Evolutionary conservation across 768 basidiomycete genomes (phyloP).

Genomic region (Boletus rufocinnamomeus): DNA sequence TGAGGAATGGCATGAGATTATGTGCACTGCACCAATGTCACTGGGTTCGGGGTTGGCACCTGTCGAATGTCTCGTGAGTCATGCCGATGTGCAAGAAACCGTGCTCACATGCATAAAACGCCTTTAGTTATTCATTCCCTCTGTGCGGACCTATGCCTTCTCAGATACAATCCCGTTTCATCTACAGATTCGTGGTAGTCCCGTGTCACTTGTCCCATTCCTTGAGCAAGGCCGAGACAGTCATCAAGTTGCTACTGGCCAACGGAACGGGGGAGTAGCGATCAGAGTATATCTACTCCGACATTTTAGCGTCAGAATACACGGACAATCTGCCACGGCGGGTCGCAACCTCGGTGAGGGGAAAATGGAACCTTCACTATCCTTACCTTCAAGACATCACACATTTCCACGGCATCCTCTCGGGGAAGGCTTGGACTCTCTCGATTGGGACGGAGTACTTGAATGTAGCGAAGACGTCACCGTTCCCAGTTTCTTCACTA

Average conservation of each 20-base stretch:
- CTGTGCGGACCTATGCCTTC: conserved; percentile 53
- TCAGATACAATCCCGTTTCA: conserved; percentile 64
- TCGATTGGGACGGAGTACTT: conserved; percentile 67
- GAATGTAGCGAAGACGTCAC: conserved; percentile 39
- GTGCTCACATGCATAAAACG: background rate
- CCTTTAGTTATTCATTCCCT: conserved; percentile 60
- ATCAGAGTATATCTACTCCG: conserved; percentile 57
- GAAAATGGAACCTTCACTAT: conserved; percentile 46
- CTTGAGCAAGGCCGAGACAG: conserved; percentile 29
- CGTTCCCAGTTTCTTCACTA: conserved; percentile 49
- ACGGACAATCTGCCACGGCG: conserved; percentile 14
- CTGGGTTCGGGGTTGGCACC: conserved; percentile 38
- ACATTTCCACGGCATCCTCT: conserved; percentile 11
- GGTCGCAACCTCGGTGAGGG: conserved; percentile 49
- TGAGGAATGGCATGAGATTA: conserved; percentile 65
- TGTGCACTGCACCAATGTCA: conserved; percentile 44
- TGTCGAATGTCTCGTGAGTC: conserved; percentile 53
- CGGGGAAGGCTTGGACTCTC: conserved; percentile 38
- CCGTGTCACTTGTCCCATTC: conserved; percentile 49
- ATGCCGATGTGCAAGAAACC: background rate
- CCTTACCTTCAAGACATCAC: conserved; percentile 24
- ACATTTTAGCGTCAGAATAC: conserved; percentile 43
- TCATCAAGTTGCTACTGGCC: background rate
- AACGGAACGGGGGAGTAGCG: conserved; percentile 17
- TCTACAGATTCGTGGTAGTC: conserved; percentile 55